phyloP scores from a whole-genome alignment of 1,139 yeast species.

The Geotrichum candidum region DNA sequence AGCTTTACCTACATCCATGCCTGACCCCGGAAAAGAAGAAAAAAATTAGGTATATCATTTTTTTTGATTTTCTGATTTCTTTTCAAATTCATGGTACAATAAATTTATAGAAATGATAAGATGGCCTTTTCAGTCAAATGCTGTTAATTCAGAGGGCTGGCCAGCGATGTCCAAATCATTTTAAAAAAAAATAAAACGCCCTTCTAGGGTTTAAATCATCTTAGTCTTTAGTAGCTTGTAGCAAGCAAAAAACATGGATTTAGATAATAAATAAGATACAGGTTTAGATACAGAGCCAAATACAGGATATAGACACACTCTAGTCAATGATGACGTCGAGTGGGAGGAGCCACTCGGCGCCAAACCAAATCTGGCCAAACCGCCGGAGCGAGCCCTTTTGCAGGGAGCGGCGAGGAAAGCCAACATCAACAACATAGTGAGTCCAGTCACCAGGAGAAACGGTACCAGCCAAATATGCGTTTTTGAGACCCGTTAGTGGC shows the following conservation, averaged over 20 bases:
- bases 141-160: no score
- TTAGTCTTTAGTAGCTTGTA: no score
- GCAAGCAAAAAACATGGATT: neutral
- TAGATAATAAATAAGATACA: neutral
- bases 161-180: no score
- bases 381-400: slow-evolving; percentile 41
- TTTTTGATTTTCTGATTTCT: no score
- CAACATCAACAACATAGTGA: slow-evolving; percentile 68
- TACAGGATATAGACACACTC: neutral
- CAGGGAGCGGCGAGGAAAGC: slow-evolving; percentile 48
- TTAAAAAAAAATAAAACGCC: neutral
- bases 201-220: neutral
- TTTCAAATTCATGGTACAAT: no score
- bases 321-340: slow-evolving; percentile 21
- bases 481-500: slow-evolving; percentile 61
- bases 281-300: neutral
- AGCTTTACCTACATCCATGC: no score
- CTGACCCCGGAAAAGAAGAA: no score
- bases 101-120: no score
- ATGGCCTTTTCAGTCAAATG: neutral
- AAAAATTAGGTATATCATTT: no score
- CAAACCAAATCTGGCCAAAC: slow-evolving; percentile 43
- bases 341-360: slow-evolving; percentile 34
- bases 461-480: slow-evolving; percentile 48
- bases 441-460: slow-evolving; percentile 41